Evolutionary conservation across 352 stramenopile genomes (phyloP).

Genomic region (Poterioochromonas sp.): DNA sequence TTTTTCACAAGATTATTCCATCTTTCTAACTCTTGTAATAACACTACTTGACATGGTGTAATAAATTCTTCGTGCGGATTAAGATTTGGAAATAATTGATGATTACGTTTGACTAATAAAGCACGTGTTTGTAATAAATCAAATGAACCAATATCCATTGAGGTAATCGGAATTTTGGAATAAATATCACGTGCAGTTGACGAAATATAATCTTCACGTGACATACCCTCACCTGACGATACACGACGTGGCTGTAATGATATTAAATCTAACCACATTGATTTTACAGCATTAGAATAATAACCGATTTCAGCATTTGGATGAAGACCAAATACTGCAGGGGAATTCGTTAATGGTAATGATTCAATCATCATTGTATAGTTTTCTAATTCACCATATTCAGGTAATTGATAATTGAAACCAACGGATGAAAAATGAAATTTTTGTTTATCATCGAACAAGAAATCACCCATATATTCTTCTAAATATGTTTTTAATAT

Average conservation of each 20-base stretch:
- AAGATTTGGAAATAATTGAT: slow-evolving; percentile 40
- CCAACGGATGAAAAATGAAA: slow-evolving; percentile 68
- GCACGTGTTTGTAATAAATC: slow-evolving; percentile 48
- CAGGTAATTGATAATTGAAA: slow-evolving; percentile 77
- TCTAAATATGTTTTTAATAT: slow-evolving; percentile 72
- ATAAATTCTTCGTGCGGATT: neutral
- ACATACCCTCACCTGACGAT: slow-evolving; percentile 62
- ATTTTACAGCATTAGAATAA: slow-evolving; percentile 85
- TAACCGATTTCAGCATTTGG: slow-evolving; percentile 92
- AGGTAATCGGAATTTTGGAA: slow-evolving; percentile 75
- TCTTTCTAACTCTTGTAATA: slow-evolving; percentile 85
- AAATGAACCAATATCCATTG: slow-evolving; percentile 56
- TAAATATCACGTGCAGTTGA: slow-evolving; percentile 73
- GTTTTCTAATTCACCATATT: slow-evolving; percentile 55
- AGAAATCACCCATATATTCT: slow-evolving; percentile 79
- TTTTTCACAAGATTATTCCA: slow-evolving; percentile 80
- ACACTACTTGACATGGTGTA: slow-evolving; percentile 55
- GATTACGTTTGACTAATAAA: slow-evolving; percentile 43
- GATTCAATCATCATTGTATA: slow-evolving; percentile 72
- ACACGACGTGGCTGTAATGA: slow-evolving; percentile 67
- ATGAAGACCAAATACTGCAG: slow-evolving; percentile 86
- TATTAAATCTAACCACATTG: slow-evolving; percentile 82
- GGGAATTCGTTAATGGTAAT: slow-evolving; percentile 80
- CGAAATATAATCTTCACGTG: slow-evolving; percentile 81
- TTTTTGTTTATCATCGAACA: slow-evolving; percentile 81